Evolutionary conservation across 495 filamentous ascomycete species (phyloP).

Genomic region (Antarctomyces pellizariae): DNA sequence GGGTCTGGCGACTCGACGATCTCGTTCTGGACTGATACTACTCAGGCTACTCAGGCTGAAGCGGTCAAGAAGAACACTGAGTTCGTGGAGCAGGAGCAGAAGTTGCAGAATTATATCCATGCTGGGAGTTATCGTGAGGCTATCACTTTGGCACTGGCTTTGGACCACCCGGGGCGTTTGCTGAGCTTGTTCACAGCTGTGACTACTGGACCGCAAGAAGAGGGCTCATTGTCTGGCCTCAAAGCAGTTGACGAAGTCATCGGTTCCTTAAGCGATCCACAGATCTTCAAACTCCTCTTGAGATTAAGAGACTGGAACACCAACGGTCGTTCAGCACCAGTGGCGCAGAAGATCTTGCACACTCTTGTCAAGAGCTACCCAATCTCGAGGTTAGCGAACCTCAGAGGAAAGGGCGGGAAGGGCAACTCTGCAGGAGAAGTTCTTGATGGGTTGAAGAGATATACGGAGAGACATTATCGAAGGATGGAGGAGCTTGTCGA

Average conservation of each 20-base stretch:
- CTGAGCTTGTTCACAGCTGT: constrained; percentile 65
- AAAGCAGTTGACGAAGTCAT: constrained; percentile 70
- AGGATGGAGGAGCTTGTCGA: constrained; percentile 74
- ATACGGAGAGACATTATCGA: constrained; percentile 80
- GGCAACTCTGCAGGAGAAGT: constrained; percentile 57
- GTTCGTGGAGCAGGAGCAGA: constrained; percentile 79
- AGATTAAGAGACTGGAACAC: constrained; percentile 90
- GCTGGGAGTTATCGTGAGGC: constrained; percentile 70
- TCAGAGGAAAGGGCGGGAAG: constrained; percentile 36
- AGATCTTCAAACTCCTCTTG: constrained; percentile 56
- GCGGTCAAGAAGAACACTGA: constrained; percentile 43
- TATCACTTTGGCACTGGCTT: constrained; percentile 70
- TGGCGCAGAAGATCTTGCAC: constrained; percentile 71
- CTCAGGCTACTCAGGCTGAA: constrained; percentile 49
- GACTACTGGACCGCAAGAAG: constrained; percentile 32
- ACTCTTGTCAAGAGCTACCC: constrained; percentile 58
- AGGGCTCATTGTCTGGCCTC: constrained; percentile 42
- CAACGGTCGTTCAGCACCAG: constrained; percentile 61
- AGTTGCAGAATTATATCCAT: constrained; percentile 76
- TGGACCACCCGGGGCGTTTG: constrained; percentile 78
- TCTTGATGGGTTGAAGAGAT: constrained; percentile 55
- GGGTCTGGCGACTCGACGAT: constrained; percentile 75
- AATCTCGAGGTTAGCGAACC: constrained; percentile 34
- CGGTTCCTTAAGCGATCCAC: constrained; percentile 49
- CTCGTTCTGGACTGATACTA: constrained; percentile 90